Base-by-base conservation (phyloP, 768 basidiomycete genomes). In the Auricularia cornea region DNA sequence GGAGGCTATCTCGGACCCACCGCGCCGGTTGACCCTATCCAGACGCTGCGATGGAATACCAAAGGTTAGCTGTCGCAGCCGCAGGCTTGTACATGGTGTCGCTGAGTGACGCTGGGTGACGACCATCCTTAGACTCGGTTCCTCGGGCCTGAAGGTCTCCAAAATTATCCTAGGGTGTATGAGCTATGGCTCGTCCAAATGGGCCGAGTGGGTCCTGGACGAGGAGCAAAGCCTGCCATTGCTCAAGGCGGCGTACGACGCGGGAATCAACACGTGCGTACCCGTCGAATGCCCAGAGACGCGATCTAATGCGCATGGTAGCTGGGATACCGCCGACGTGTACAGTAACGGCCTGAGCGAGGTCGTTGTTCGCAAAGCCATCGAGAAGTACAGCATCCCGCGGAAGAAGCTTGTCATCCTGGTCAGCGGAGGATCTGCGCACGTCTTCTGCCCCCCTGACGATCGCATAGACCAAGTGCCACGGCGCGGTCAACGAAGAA, bases 101-200 rank as follows among this genome's bases (percentile, higher is more conserved):
- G 44, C 11, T 18, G 16, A 18, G 23, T 18, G 11, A 5, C 44
- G 44, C 44, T 48, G 44, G 20, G 11, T 2, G 44, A 6, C 20
- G 20, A 12, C 29, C 10, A 14, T 57, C 23, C 0, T 11, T 26
- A 57, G 77, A 56, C 74, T 79, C 23, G 83, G 87, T 74, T 83
- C 80, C 4, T 84, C 83, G 0, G 86, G 85, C 2, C 72, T 85
- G 48, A 83, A 87, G 69, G 80, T 89, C 1, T 87, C 86, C 29
- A 83, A 79, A 72, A 77, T 88, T 59, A 86, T 88, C 48, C 75
- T 89, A 0, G 88, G 87, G 1, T 80, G 79, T 41, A 84, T 86
- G 85, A 75, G 77, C n/a, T 87, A 85, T 66, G 85, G 81, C 29
- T 70, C 70, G 11, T 73, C 79, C 14, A 76, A 80, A 14, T 86